Evolutionary conservation across 1,284 basidiomycete species (phyloP).

Genomic region (Peniophora sp.): DNA sequence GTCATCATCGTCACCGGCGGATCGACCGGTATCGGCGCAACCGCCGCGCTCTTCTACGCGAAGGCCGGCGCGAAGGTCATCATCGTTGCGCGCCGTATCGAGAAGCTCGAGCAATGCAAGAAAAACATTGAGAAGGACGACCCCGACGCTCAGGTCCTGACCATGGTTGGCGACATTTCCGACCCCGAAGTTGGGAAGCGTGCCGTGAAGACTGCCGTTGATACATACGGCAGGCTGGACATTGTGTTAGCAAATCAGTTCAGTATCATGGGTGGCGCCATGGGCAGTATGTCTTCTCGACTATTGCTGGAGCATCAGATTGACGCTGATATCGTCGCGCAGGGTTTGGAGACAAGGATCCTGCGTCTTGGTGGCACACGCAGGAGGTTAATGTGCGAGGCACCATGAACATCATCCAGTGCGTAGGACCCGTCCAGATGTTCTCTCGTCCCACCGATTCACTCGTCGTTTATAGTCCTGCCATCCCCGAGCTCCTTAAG

Average conservation of each 20-base stretch:
- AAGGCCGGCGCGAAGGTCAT: background rate
- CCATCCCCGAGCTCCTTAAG: background rate
- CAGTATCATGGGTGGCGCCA: background rate
- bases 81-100: background rate
- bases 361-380: background rate
- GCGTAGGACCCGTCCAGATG: background rate
- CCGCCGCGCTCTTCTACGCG: background rate
- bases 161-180: background rate
- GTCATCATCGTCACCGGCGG: constrained; percentile 1
- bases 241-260: background rate
- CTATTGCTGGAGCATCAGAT: too few relatives aligned
- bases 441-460: background rate
- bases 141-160: background rate
- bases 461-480: background rate
- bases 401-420: background rate
- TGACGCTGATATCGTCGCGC: background rate
- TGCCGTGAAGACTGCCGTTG: background rate
- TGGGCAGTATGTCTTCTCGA: background rate
- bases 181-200: background rate
- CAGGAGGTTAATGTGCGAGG: constrained; percentile 1
- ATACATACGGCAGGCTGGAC: background rate
- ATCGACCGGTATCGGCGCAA: background rate
- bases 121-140: background rate
- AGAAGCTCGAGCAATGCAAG: background rate
- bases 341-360: background rate